Evolutionary conservation across 176 grass and related monocot species (phyloP).

Genomic region (Rhynchospora tenuis): DNA sequence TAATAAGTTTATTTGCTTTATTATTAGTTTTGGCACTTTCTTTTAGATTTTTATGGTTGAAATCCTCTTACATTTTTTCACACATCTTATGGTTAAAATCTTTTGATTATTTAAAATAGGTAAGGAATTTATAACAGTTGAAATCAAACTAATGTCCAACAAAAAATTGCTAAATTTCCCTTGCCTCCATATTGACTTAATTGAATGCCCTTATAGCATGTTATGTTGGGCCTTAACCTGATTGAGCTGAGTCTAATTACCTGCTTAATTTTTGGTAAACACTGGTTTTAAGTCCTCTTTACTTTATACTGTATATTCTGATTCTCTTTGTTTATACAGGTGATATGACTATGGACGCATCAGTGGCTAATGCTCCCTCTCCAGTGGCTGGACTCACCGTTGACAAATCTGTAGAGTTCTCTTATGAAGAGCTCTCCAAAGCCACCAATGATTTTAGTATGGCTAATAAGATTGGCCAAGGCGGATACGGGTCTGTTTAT

Average conservation of each 20-base stretch:
- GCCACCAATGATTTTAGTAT: conserved; percentile 87
- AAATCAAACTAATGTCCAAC: not conserved
- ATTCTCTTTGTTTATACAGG: not conserved
- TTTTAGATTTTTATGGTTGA: not conserved
- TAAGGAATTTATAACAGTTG: not conserved
- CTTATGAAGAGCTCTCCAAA: conserved; percentile 75
- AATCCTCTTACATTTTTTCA: not conserved
- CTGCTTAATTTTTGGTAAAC: not conserved
- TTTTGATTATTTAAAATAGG: not conserved
- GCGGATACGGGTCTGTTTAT: conserved; percentile 62
- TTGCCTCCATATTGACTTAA: not conserved
- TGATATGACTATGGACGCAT: conserved; percentile 7
- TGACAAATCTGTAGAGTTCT: conserved; percentile 93
- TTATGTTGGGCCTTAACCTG: not conserved
- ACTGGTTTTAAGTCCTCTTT: not conserved
- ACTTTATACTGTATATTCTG: not conserved
- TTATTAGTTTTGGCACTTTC: not conserved
- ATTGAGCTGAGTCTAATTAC: not conserved
- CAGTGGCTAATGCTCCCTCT: conserved; percentile 26
- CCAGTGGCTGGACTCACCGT: conserved; percentile 56
- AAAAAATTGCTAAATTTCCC: not conserved
- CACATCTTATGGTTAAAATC: not conserved
- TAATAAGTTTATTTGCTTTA: not conserved
- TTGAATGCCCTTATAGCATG: not conserved
- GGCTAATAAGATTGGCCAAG: conserved; percentile 91